Base-by-base conservation (phyloP, 768 basidiomycete genomes). In the Mycena albidolilacea region DNA sequence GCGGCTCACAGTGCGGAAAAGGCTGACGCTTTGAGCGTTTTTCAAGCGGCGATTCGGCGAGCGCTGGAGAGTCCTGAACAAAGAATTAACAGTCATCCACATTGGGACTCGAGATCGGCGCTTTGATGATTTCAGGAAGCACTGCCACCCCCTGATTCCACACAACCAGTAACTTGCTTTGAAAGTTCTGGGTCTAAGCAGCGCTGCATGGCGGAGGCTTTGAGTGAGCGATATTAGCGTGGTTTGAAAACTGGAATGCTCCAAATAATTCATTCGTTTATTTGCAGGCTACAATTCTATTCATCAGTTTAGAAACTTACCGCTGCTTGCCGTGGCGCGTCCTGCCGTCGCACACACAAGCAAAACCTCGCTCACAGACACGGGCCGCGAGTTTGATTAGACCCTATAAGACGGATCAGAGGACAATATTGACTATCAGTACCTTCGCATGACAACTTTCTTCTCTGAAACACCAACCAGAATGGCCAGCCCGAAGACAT, bases 141-240 rank as follows among this genome's bases (percentile, higher is more conserved):
- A 64, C 64, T 64, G 64, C 59, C 59, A 60, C 59, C 59, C 59
- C 59, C 41, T 60, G 59, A 60, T 60, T 60, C 59, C n/a, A 60
- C 59, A 41, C 59, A 21, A 60, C 39, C 39, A 60, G 59, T 60
- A 60, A 41, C 43, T 57, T 57, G 55, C 55, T 37, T 57, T 57
- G 30, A 57, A 57, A 57, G 55, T 57, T 37, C 55, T 52, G 50
- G n/a, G 50, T 23, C 50, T 21, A 23, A 52, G 50, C 50, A n/a
- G 50, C 15, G 8, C 15, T 48, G 46, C 46, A 48, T 17, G 46
- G 17, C 2, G 46, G 46, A 48, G 8, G 46, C 5, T 48, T 48
- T 48, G 46, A 48, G 46, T 48, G 30, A 30, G 50, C 50, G 8
- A 21, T 52, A 52, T 52, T 21, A 23, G 50, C 21, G 5, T 52